Percentiles rank a stretch among this genome's conserved stretches.
Evolutionary conservation across 495 filamentous ascomycete genomes (phyloP).

Genomic region (Umbilicaria muhlenbergii): DNA sequence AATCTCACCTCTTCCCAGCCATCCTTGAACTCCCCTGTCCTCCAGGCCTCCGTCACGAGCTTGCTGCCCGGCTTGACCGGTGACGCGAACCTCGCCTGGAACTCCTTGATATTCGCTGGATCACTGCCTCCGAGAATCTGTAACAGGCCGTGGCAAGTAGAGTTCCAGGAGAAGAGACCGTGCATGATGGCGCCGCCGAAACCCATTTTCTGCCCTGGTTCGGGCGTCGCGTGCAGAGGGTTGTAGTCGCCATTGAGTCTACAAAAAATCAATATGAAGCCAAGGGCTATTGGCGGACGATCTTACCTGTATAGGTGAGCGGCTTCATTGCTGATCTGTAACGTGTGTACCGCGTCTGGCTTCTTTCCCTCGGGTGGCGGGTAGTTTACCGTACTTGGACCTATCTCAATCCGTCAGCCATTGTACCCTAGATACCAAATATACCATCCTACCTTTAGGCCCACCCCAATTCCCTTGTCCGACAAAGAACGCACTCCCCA

Average conservation of each 20-base stretch:
- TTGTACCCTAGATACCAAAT: not conserved
- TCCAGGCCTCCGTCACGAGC: slow-evolving; percentile 34
- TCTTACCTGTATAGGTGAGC: slow-evolving; percentile 56
- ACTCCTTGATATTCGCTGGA: slow-evolving; percentile 64
- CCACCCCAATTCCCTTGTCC: slow-evolving; percentile 81
- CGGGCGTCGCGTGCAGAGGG: slow-evolving; percentile 72
- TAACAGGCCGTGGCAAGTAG: slow-evolving; percentile 59
- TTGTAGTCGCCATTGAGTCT: slow-evolving; percentile 84
- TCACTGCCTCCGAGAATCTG: slow-evolving; percentile 58
- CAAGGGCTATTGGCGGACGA: not conserved
- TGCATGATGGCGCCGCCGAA: slow-evolving; percentile 84
- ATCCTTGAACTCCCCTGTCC: slow-evolving; percentile 37
- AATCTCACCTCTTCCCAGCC: slow-evolving; percentile 76
- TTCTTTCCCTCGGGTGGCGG: slow-evolving; percentile 53
- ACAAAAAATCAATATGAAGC: slow-evolving; percentile 1
- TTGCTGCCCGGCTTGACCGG: slow-evolving; percentile 60
- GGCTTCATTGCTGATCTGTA: slow-evolving; percentile 52
- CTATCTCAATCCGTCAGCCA: slow-evolving; percentile 15
- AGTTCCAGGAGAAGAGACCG: slow-evolving; percentile 75
- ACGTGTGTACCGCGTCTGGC: slow-evolving; percentile 57
- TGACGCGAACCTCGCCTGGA: slow-evolving; percentile 74
- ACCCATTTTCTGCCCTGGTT: slow-evolving; percentile 74
- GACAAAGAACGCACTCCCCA: slow-evolving; percentile 61
- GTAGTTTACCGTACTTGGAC: slow-evolving; percentile 57
- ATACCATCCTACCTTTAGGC: slow-evolving; percentile 47